These are phyloP conservation scores for Poa annua DNA, from an alignment of 176 grass and related monocot genomes.

Conservation along the genomic window DNA sequence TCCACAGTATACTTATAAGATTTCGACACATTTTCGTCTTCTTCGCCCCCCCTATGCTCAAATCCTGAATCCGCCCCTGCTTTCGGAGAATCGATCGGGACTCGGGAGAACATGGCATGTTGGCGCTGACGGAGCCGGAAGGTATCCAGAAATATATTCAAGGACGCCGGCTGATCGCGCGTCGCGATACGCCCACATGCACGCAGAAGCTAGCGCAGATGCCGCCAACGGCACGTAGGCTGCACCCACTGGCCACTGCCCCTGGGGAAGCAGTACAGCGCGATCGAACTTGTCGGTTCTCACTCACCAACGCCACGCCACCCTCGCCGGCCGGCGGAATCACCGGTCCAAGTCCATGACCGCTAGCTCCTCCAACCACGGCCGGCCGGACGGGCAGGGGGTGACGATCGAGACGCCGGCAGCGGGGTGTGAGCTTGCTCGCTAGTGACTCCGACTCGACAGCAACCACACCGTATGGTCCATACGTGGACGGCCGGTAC, in stretches of 20 bases:
- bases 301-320: not conserved
- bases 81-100: too few species aligned
- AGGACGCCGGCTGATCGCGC: constrained; percentile 20
- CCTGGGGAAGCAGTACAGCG: not conserved
- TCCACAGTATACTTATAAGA: too few species aligned
- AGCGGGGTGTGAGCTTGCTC: not conserved
- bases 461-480: not conserved
- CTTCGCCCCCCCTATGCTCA: too few species aligned
- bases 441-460: constrained; percentile 9
- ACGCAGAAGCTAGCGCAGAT: not conserved
- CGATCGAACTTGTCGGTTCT: not conserved
- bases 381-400: not conserved
- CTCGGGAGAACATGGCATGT: not conserved
- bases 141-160: not conserved
- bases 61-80: too few species aligned
- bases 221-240: not conserved
- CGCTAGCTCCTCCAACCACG: not conserved
- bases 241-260: not conserved
- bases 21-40: too few species aligned
- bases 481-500: not conserved
- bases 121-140: not conserved
- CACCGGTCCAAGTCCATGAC: not conserved
- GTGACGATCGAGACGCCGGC: not conserved
- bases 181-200: constrained; percentile 39
- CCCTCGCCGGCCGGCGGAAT: not conserved